Percentiles rank a stretch among this genome's conserved stretches.
Conservation (phyloP, 2,329 filamentous ascomycete species). For the Phialophora tarda region DNA sequence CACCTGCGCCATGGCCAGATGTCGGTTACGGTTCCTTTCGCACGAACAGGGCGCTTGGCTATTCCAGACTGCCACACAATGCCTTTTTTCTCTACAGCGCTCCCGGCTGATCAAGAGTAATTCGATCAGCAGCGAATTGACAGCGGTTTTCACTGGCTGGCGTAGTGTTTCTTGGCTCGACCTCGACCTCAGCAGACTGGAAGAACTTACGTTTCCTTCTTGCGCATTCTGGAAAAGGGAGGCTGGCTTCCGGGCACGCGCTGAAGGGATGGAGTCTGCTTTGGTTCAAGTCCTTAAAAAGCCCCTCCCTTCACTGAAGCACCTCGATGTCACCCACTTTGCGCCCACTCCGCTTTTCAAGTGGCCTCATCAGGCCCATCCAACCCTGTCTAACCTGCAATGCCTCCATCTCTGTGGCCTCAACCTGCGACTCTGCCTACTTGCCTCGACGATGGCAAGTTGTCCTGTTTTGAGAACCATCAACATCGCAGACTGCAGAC, state of each 20-base stretch:
- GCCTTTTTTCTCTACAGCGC: background rate
- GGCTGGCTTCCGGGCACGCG: background rate
- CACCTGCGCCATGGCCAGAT: background rate
- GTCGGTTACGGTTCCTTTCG: background rate
- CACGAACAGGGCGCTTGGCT: background rate
- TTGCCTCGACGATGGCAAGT: background rate
- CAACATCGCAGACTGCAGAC: background rate
- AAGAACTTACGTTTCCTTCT: background rate
- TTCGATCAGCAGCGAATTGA: background rate
- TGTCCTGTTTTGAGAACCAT: background rate
- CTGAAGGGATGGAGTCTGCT: background rate
- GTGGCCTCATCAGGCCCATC: background rate
- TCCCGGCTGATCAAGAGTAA: slow-evolving; percentile 1
- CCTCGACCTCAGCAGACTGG: background rate
- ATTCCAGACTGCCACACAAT: slow-evolving; percentile 3
- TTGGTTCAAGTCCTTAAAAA: slow-evolving; percentile 4
- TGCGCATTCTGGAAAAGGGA: background rate
- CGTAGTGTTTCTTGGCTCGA: background rate
- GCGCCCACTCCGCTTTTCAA: background rate
- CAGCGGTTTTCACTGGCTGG: background rate
- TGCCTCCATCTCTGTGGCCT: too few species aligned
- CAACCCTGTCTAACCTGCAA: too few species aligned
- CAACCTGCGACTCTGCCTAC: background rate
- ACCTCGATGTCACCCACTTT: background rate
- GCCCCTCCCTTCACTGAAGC: background rate